Base-by-base conservation (phyloP, 2,329 filamentous ascomycete genomes). In the Ceratocystis ficicola region DNA sequence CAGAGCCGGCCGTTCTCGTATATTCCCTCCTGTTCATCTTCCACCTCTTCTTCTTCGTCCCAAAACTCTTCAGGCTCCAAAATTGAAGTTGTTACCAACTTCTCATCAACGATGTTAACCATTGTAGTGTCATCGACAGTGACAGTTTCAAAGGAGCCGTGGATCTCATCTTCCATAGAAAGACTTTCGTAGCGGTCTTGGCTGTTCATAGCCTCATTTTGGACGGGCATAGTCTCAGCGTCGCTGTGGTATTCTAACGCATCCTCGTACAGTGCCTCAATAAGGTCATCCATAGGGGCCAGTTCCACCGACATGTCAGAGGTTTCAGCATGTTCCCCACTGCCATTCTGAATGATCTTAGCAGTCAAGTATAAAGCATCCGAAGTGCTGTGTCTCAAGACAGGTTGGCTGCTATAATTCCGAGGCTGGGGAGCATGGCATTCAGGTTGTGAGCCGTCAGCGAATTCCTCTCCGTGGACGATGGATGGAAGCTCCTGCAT, bases 41-140 rank as follows among this genome's bases (percentile, higher is more conserved):
- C 79, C 69, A 91, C 89, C 12, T 89, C 88, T 30, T 93, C 88
- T 30, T 93, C 87, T 17, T 91, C 88, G 17, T 89, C 86, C 86
- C 86, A 90, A 71, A 86, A 88, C 73, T 91, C 88, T 70, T 90
- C 87, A 70, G 90, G 87, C 74, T 76, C 32, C 66, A 62, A 15
- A 32, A 20, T 41, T 2, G 70, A 65, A 41, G 62, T 57, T 1
- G 64, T 57, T 8, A 55, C 12, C 1, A 50, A 46, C 44, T 60
- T 66, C 15, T 68, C 64, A 15, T 68, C 62, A 6, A 41, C n/a
- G n/a, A 63, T 59, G 48, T 52, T 57, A 20, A 50, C 62, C 57
- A 52, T 57, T 32, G 52, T 59, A 3, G 28, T 36, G 17, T 59
- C 52, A 25, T 59, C 52, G 28, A 20, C 52, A 17, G 28, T 12